These are phyloP conservation scores for Tylopilus plumbeoviolaceoides DNA, from an alignment of 768 basidiomycete species.

Conservation along the genomic window DNA sequence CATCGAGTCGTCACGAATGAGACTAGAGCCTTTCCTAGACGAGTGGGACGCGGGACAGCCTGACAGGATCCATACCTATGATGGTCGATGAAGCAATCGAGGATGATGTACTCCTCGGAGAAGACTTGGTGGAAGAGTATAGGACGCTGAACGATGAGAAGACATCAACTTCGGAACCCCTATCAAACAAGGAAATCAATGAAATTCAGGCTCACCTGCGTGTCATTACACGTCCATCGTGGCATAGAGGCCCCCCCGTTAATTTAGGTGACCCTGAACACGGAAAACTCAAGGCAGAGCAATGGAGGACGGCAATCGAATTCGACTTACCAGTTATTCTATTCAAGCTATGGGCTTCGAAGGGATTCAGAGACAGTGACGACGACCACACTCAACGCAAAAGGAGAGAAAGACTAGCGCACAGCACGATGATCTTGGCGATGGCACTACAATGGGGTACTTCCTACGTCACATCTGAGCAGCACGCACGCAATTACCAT, in stretches of 20 bases:
- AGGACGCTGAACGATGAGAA: too few relatives aligned
- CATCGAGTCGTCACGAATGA: too few relatives aligned
- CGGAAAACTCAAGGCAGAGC: not conserved
- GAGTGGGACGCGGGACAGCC: not conserved
- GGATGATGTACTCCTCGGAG: not conserved
- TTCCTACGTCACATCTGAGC: slow-evolving; percentile 14
- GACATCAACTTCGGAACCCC: not conserved
- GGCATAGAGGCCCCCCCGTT: not conserved
- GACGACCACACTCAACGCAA: not conserved
- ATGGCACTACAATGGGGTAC: slow-evolving; percentile 10
- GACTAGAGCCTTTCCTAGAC: too few relatives aligned
- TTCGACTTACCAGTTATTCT: not conserved
- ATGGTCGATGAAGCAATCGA: not conserved
- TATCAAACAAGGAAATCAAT: not conserved
- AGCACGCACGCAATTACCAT: slow-evolving; percentile 12
- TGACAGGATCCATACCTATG: not conserved
- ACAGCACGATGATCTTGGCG: not conserved
- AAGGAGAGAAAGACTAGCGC: not conserved
- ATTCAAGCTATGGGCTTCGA: not conserved
- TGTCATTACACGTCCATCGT: not conserved
- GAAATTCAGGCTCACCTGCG: not conserved
- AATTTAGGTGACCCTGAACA: not conserved
- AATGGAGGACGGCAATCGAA: not conserved
- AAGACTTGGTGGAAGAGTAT: not conserved
- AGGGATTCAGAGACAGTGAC: not conserved